A percentile compares a stretch with the other conserved stretches of the same genome.
These are phyloP conservation scores for Penicillium waksmanii DNA, from an alignment of 495 filamentous ascomycete genomes.

Conservation along the genomic window DNA sequence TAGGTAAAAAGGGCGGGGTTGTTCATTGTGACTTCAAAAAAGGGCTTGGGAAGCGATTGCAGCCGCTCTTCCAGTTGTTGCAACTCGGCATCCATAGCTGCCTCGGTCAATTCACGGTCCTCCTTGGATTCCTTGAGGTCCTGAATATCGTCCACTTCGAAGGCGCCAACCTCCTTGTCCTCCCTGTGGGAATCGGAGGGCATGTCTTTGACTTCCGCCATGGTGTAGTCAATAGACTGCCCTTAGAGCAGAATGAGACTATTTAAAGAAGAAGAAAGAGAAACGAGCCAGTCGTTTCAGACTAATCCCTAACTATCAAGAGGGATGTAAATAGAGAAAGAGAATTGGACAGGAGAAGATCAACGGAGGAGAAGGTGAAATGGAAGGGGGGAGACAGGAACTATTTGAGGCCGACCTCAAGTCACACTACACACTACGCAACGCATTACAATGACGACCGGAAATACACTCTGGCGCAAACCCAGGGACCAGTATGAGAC, in stretches of 20 bases:
- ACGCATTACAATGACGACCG: constrained; percentile 12
- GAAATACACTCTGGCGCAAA: constrained; percentile 20
- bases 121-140: constrained; percentile 33
- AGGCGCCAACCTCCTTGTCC: constrained; percentile 29
- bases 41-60: constrained; percentile 31
- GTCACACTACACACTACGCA: constrained; percentile 1
- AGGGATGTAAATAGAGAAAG: constrained; percentile 5
- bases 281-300: constrained; percentile 7
- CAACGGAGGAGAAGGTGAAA: not conserved
- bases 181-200: constrained; percentile 33
- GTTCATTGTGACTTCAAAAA: constrained; percentile 33
- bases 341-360: constrained; percentile 12
- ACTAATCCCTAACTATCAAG: too few relatives aligned
- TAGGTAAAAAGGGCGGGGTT: constrained; percentile 57
- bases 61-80: constrained; percentile 38
- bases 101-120: constrained; percentile 30
- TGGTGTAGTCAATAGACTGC: constrained; percentile 15
- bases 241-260: constrained; percentile 6
- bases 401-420: constrained; percentile 21
- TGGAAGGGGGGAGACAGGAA: constrained; percentile 14
- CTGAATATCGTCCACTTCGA: constrained; percentile 34
- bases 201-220: constrained; percentile 38
- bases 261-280: constrained; percentile 6
- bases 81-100: constrained; percentile 44
- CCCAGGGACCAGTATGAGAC: constrained; percentile 14